phyloP scores from a whole-genome alignment of 805 yeast genomes.

The Saccharomycopsis capsularis region DNA sequence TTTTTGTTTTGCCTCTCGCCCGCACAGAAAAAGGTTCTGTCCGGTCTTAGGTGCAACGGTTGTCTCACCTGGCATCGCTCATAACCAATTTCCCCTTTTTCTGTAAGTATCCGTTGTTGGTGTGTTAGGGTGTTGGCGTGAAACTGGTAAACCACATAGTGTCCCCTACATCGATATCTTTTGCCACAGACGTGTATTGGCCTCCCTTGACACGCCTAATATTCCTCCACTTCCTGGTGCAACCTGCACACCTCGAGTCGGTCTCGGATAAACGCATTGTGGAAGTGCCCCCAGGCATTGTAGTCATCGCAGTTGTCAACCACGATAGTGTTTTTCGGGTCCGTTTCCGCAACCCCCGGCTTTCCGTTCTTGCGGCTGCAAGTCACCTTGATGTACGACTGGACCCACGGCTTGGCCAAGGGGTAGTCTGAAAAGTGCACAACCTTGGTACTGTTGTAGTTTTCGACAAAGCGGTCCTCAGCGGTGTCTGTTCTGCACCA shows the following conservation, averaged over 20 bases:
- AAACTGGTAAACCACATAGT: too few relatives aligned
- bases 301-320: conserved; percentile 18
- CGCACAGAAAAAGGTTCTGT: too few relatives aligned
- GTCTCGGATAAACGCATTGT: conserved; percentile 19
- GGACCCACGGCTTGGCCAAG: conserved; percentile 58
- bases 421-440: conserved; percentile 65
- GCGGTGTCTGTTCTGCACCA: conserved; percentile 18
- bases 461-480: conserved; percentile 27
- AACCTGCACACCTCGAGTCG: conserved; percentile 15
- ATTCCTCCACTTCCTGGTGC: conserved; percentile 13
- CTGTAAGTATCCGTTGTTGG: too few relatives aligned
- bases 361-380: conserved; percentile 1
- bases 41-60: too few relatives aligned
- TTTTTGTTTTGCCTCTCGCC: too few relatives aligned
- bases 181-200: too few relatives aligned
- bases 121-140: too few relatives aligned
- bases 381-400: conserved; percentile 7
- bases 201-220: too few relatives aligned
- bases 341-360: not conserved
- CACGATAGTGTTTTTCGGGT: not conserved
- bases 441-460: conserved; percentile 31
- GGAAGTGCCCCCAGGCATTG: conserved; percentile 20
- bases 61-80: too few relatives aligned
- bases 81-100: too few relatives aligned
- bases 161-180: too few relatives aligned